These are phyloP conservation scores for Trapa incisa DNA, from an alignment of 345 rosid species.

Conservation along the genomic window DNA sequence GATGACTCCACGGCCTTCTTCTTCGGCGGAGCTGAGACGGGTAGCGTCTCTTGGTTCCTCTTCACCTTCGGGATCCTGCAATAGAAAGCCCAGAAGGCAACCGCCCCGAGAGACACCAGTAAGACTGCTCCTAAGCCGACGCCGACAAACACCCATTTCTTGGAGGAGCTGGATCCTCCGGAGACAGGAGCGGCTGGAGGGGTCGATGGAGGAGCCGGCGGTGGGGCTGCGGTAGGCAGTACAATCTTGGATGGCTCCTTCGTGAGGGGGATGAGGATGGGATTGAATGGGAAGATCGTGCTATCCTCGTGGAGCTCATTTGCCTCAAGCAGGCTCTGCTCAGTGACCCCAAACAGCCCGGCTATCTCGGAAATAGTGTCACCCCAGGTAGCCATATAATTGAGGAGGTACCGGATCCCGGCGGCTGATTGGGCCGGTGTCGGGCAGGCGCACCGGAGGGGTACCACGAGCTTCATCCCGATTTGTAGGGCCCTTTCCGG, in stretches of 20 bases:
- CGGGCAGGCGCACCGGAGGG: conserved; percentile 84
- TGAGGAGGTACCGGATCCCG: conserved; percentile 43
- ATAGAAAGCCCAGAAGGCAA: conserved; percentile 24
- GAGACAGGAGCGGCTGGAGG: conserved; percentile 10
- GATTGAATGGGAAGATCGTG: conserved; percentile 42
- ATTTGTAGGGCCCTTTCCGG: conserved; percentile 10
- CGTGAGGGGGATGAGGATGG: conserved; percentile 55
- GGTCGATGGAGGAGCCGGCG: conserved; percentile 10
- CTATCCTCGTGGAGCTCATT: conserved; percentile 22
- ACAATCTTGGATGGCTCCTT: conserved; percentile 27
- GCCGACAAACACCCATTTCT: conserved; percentile 44
- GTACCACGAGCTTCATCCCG: conserved; percentile 27
- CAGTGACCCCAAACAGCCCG: conserved; percentile 22
- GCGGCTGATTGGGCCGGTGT: conserved; percentile 37
- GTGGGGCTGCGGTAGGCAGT: conserved; percentile 8
- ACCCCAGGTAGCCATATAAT: conserved; percentile 34
- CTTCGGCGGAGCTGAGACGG: background rate
- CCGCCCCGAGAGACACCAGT: conserved; percentile 20
- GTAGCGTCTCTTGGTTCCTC: background rate
- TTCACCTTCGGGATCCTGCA: conserved; percentile 5
- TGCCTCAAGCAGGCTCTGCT: conserved; percentile 30
- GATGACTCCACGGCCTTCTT: conserved; percentile 7
- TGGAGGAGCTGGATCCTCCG: conserved; percentile 28
- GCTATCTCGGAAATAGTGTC: conserved; percentile 41
- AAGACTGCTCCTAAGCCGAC: conserved; percentile 40